Percentiles rank a stretch among this genome's conserved stretches.
phyloP scores from a whole-genome alignment of 257 asterid species.

The Fraxinus cuspidata region DNA sequence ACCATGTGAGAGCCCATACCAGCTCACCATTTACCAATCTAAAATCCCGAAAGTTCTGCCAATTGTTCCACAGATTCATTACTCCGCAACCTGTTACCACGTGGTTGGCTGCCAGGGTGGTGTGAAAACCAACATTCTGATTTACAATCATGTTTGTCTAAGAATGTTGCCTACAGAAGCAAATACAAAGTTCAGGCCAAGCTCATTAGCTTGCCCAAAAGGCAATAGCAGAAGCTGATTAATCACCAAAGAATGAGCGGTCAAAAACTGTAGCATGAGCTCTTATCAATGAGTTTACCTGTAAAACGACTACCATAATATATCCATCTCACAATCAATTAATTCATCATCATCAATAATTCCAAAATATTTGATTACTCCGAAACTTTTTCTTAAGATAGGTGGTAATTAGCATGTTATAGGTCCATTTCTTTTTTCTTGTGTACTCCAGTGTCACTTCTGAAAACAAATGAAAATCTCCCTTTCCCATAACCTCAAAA shows the following conservation, averaged over 20 bases:
- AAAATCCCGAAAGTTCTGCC: slow-evolving; percentile 10
- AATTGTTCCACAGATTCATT: not conserved
- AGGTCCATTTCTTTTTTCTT: slow-evolving; percentile 52
- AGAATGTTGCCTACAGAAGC: slow-evolving; percentile 4
- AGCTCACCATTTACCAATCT: slow-evolving; percentile 12
- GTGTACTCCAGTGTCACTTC: slow-evolving; percentile 59
- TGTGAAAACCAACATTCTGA: not conserved
- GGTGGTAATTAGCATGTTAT: slow-evolving; percentile 54
- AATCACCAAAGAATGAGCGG: slow-evolving; percentile 2
- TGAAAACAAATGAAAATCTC: slow-evolving; percentile 77
- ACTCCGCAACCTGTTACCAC: not conserved
- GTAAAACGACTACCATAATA: slow-evolving; percentile 9
- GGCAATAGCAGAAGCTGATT: slow-evolving; percentile 4
- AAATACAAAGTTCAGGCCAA: slow-evolving; percentile 1
- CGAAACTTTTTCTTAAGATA: slow-evolving; percentile 68
- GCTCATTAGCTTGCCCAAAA: not conserved
- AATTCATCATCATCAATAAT: slow-evolving; percentile 48
- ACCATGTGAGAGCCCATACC: not conserved
- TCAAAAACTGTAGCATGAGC: slow-evolving; percentile 12
- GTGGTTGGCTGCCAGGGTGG: slow-evolving; percentile 1
- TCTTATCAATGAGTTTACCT: slow-evolving; percentile 15
- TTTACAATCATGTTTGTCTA: not conserved
- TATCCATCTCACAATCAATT: slow-evolving; percentile 5
- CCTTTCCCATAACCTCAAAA: slow-evolving; percentile 86
- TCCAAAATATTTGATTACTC: slow-evolving; percentile 84